Evolutionary conservation across 208 protist genomes (phyloP).

Genomic region (Leishmania guyanensis): DNA sequence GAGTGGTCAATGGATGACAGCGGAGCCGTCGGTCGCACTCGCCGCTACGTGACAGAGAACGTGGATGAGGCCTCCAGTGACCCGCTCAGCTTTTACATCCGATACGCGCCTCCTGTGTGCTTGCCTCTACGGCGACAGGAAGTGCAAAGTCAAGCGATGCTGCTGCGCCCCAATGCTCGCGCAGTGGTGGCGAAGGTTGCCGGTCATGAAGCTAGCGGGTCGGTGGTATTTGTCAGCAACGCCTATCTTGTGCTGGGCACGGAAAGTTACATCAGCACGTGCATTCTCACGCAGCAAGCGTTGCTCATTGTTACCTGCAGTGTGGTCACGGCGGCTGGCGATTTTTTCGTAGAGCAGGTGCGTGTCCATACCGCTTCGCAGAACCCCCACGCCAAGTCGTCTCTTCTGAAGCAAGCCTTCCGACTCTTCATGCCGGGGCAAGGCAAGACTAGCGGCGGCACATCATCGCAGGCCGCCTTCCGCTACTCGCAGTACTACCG

Average conservation of each 20-base stretch:
- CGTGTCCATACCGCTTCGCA: slow-evolving; percentile 48
- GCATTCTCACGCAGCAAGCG: slow-evolving; percentile 51
- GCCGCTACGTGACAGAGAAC: slow-evolving; percentile 26
- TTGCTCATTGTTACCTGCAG: slow-evolving; percentile 72
- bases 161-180: slow-evolving; percentile 42
- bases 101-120: slow-evolving; percentile 54
- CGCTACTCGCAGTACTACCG: slow-evolving; percentile 82
- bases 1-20: slow-evolving; percentile 36
- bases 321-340: slow-evolving; percentile 52
- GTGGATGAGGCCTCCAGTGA: slow-evolving; percentile 42
- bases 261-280: slow-evolving; percentile 62
- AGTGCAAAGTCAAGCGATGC: slow-evolving; percentile 1
- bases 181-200: slow-evolving; percentile 49
- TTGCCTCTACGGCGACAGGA: slow-evolving; percentile 34
- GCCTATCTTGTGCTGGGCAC: slow-evolving; percentile 62
- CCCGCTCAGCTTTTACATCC: slow-evolving; percentile 54
- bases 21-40: slow-evolving; percentile 35
- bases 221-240: slow-evolving; percentile 55
- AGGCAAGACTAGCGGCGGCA: slow-evolving; percentile 22
- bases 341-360: slow-evolving; percentile 61
- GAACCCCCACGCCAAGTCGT: slow-evolving; percentile 38
- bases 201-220: slow-evolving; percentile 17
- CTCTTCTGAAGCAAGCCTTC: slow-evolving; percentile 44
- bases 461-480: slow-evolving; percentile 48
- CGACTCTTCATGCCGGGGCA: slow-evolving; percentile 46